Conservation (phyloP, 768 basidiomycete species). For the Kwoniella heveanensis region DNA sequence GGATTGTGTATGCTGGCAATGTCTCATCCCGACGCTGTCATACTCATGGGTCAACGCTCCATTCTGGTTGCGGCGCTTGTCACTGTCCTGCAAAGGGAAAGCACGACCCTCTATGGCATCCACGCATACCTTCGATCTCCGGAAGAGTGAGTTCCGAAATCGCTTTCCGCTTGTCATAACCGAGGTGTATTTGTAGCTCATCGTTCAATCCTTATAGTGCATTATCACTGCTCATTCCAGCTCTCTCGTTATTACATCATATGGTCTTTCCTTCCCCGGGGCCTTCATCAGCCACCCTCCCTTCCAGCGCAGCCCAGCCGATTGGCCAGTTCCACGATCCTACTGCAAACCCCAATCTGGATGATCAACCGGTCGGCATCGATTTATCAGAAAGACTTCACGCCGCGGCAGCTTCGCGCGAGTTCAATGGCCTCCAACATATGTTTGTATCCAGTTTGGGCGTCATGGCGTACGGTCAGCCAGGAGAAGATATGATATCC, state of each 20-base stretch:
- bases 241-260: slow-evolving; percentile 33
- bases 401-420: slow-evolving; percentile 23
- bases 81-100: slow-evolving; percentile 36
- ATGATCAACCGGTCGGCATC: slow-evolving; percentile 16
- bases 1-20: slow-evolving; percentile 39
- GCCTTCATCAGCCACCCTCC: not conserved
- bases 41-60: slow-evolving; percentile 39
- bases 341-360: not conserved
- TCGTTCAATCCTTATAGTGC: slow-evolving; percentile 16
- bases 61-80: slow-evolving; percentile 43
- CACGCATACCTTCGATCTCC: slow-evolving; percentile 8
- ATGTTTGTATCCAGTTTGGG: slow-evolving; percentile 48
- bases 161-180: no score
- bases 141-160: slow-evolving; percentile 37
- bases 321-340: slow-evolving; percentile 19
- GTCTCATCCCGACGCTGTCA: slow-evolving; percentile 43
- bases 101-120: slow-evolving; percentile 44
- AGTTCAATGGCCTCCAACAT: slow-evolving; percentile 47
- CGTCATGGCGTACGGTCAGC: slow-evolving; percentile 43
- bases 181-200: no score
- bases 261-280: slow-evolving; percentile 38
- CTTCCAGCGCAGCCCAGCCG: not conserved
- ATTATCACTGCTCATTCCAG: slow-evolving; percentile 22
- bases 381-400: slow-evolving; percentile 30
- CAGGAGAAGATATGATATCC: slow-evolving; percentile 22